These are phyloP conservation scores for Entomortierella parvispora DNA, from an alignment of 192 early-diverging fungal species.

Conservation along the genomic window DNA sequence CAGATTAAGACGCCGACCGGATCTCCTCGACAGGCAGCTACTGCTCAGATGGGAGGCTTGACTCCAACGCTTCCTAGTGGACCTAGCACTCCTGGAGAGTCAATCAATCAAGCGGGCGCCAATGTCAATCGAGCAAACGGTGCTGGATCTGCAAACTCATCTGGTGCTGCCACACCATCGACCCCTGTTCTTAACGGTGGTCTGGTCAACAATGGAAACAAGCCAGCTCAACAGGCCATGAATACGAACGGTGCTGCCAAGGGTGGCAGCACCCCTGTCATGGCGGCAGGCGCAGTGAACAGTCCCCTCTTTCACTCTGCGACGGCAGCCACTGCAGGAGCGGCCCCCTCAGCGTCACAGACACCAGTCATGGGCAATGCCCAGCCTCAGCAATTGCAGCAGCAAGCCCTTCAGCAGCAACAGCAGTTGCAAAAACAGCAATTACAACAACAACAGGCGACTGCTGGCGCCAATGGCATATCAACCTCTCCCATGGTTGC, in stretches of 20 bases:
- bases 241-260: constrained; percentile 16
- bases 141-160: constrained; percentile 43
- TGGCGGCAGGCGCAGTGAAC: constrained; percentile 33
- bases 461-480: constrained; percentile 16
- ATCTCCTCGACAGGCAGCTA: constrained; percentile 47
- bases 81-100: constrained; percentile 45
- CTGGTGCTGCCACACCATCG: constrained; percentile 47
- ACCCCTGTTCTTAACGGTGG: constrained; percentile 35
- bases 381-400: constrained; percentile 49
- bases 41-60: constrained; percentile 49
- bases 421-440: constrained; percentile 39
- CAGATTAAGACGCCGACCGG: constrained; percentile 51
- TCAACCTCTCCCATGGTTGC: constrained; percentile 30
- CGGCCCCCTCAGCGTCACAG: constrained; percentile 23
- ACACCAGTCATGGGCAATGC: constrained; percentile 45
- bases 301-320: constrained; percentile 45
- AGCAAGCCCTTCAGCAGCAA: constrained; percentile 39
- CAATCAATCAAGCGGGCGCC: constrained; percentile 18
- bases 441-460: constrained; percentile 35
- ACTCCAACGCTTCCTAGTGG: constrained; percentile 46
- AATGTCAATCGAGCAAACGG: constrained; percentile 15
- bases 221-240: constrained; percentile 13
- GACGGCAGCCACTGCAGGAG: constrained; percentile 18
- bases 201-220: constrained; percentile 8
- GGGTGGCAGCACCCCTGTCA: constrained; percentile 37